Conservation (phyloP, 768 basidiomycete genomes). For the Cantharellus cinnabarinus region DNA sequence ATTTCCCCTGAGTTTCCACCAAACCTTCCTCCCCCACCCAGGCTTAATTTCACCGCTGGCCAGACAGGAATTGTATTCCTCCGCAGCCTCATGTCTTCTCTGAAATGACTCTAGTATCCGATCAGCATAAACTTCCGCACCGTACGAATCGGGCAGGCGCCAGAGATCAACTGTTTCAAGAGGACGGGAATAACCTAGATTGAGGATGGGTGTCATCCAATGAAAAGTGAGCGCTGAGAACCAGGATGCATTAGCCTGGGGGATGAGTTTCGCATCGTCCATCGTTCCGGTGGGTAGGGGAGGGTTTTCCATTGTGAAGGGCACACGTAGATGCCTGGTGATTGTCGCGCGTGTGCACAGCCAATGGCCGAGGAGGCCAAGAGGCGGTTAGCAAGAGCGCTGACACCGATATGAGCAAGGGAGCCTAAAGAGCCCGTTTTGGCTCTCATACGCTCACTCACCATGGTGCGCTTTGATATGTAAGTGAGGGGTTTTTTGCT, state of each 20-base stretch:
- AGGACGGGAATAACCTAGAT: slow-evolving; percentile 48
- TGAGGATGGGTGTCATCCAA: slow-evolving; percentile 35
- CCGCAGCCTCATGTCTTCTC: slow-evolving; percentile 31
- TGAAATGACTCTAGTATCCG: slow-evolving; percentile 46
- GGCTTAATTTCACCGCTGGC: not conserved
- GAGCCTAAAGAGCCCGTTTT: too few relatives aligned
- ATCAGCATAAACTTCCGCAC: slow-evolving; percentile 28
- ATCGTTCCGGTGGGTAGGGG: slow-evolving; percentile 34
- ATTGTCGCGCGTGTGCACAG: too few relatives aligned
- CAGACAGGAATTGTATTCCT: slow-evolving; percentile 36
- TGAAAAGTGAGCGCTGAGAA: slow-evolving; percentile 39
- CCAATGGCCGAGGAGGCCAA: too few relatives aligned
- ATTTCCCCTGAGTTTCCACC: not conserved
- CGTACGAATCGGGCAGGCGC: not conserved
- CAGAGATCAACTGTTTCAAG: slow-evolving; percentile 22
- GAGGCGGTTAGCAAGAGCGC: too few relatives aligned
- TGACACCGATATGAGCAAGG: too few relatives aligned
- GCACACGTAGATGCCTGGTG: slow-evolving; percentile 9
- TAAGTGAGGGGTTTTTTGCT: too few relatives aligned
- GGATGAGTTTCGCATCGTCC: slow-evolving; percentile 39
- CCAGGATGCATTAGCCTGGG: slow-evolving; percentile 35
- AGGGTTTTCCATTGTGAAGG: slow-evolving; percentile 16
- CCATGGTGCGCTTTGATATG: too few relatives aligned
- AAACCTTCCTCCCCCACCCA: not conserved
- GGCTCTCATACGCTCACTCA: too few relatives aligned